Conservation (phyloP, 257 asterid genomes). For the Solanum neorickii region DNA sequence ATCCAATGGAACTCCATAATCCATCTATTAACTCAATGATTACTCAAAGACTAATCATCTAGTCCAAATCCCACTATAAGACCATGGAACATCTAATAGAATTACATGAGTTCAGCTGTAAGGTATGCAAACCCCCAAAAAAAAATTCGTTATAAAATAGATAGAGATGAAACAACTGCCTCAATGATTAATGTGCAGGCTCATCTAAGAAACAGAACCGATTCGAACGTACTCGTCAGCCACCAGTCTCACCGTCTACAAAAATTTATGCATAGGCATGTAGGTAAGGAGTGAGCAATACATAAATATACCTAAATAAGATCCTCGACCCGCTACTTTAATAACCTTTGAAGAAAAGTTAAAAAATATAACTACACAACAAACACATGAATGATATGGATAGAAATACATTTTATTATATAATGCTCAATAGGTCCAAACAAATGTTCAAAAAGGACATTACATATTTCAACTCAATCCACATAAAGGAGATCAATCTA, state of each 20-base stretch:
- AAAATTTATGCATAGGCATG: neutral
- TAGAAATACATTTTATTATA: neutral
- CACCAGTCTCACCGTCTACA: neutral
- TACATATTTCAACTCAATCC: neutral
- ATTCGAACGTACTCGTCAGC: neutral
- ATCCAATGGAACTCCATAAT: neutral
- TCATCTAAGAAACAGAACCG: neutral
- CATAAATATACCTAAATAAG: neutral
- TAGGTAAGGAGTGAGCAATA: neutral
- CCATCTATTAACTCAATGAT: neutral
- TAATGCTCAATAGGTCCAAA: neutral
- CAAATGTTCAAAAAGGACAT: neutral
- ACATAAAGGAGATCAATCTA: neutral
- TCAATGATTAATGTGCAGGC: neutral
- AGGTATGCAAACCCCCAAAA: neutral
- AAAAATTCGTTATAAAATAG: neutral
- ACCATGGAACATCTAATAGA: neutral
- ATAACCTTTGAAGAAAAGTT: neutral
- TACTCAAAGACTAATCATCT: neutral
- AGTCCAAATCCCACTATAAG: neutral
- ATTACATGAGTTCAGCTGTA: neutral
- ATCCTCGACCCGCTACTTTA: neutral
- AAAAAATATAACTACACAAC: neutral
- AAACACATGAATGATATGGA: neutral
- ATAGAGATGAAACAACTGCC: neutral